Conservation (phyloP, 192 early-diverging fungal species). For the Coemansia sp. region DNA sequence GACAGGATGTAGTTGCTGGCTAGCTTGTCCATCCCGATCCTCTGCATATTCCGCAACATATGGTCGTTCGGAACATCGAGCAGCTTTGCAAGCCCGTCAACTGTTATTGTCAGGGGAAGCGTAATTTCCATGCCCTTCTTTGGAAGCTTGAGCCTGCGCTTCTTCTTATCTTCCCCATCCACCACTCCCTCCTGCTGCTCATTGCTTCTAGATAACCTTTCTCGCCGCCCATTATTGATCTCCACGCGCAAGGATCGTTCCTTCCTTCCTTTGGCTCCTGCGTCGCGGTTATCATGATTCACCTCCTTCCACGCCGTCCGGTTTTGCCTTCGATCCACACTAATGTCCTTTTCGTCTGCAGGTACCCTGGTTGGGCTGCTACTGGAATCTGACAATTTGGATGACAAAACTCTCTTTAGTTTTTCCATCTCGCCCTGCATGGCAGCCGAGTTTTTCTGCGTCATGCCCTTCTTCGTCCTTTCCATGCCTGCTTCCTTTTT, state of each 20-base stretch:
- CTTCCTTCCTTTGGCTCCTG: neutral
- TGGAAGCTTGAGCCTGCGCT: conserved; percentile 30
- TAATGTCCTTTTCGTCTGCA: neutral
- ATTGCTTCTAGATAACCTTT: neutral
- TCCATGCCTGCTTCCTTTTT: neutral
- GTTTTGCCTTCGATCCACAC: neutral
- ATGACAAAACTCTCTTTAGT: neutral
- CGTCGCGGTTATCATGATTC: neutral
- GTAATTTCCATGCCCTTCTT: conserved; percentile 61
- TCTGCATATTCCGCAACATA: conserved; percentile 69
- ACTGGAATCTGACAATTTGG: neutral
- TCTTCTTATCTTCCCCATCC: conserved; percentile 12
- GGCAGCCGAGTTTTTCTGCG: neutral
- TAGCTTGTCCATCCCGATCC: conserved; percentile 79
- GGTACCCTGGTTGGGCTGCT: neutral
- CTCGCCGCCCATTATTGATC: neutral
- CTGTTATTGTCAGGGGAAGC: conserved; percentile 79
- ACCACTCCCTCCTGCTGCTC: neutral
- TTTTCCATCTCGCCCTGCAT: neutral
- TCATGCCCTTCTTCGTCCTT: neutral
- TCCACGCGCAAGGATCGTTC: neutral
- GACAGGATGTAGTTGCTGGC: conserved; percentile 77
- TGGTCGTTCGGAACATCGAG: conserved; percentile 73
- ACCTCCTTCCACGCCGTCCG: neutral
- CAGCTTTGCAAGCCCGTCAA: conserved; percentile 77